Evolutionary conservation across 1,284 basidiomycete genomes (phyloP).

Genomic region (Ceratobasidium sp.): DNA sequence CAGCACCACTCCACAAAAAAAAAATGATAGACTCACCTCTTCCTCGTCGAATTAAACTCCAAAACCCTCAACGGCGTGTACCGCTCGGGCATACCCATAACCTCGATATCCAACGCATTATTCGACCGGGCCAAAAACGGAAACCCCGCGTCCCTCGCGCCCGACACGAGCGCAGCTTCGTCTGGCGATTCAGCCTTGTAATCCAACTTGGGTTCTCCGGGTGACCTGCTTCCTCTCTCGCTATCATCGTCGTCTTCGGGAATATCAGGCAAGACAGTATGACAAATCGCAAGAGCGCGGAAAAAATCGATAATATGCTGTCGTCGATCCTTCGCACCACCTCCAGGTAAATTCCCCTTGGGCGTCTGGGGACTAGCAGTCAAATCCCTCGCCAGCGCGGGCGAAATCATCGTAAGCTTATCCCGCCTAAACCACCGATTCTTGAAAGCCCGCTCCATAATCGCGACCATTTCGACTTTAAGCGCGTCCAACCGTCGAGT

Average conservation of each 20-base stretch:
- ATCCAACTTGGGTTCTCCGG: conserved; percentile 64
- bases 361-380: conserved; percentile 53
- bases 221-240: too few species aligned
- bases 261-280: conserved; percentile 87
- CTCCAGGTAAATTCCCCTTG: neutral
- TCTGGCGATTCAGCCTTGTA: conserved; percentile 98
- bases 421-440: conserved; percentile 89
- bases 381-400: conserved; percentile 83
- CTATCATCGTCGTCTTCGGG: conserved; percentile 66
- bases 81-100: conserved; percentile 88
- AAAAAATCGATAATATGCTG: conserved; percentile 86
- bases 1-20: too few species aligned
- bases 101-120: conserved; percentile 87
- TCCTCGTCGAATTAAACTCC: conserved; percentile 94
- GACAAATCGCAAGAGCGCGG: conserved; percentile 92
- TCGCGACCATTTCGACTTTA: conserved; percentile 83
- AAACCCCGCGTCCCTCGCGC: conserved; percentile 93
- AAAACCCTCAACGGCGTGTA: conserved; percentile 85
- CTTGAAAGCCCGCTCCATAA: conserved; percentile 83
- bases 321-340: conserved; percentile 68
- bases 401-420: conserved; percentile 90
- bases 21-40: conserved; percentile 62
- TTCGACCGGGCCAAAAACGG: conserved; percentile 86
- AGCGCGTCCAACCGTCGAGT: conserved; percentile 71
- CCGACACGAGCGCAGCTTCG: conserved; percentile 92